Conservation (phyloP, 2,329 filamentous ascomycete species). For the Apiospora kogelbergensis region DNA sequence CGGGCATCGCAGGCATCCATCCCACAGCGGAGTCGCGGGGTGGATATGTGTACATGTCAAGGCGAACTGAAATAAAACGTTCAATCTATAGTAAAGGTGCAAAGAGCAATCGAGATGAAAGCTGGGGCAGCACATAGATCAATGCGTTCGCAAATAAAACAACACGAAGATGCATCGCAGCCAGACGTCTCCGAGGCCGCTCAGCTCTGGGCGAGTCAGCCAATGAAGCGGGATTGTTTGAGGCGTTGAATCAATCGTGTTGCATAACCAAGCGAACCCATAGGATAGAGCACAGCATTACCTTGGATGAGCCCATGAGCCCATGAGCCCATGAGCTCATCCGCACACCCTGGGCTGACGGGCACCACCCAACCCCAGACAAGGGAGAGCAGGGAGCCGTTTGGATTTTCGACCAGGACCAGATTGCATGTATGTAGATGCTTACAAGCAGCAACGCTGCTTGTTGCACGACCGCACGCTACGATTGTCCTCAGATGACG, state of each 20-base stretch:
- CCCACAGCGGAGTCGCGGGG: neutral
- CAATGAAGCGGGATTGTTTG: neutral
- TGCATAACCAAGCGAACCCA: neutral
- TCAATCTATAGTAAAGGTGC: neutral
- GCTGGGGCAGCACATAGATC: neutral
- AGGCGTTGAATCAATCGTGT: neutral
- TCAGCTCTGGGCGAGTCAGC: neutral
- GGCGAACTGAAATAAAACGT: neutral
- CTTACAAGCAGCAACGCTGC: neutral
- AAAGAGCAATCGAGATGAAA: neutral
- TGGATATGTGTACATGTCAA: neutral
- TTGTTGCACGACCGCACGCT: neutral
- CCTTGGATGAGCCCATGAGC: neutral
- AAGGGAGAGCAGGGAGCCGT: neutral
- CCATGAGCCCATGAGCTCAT: neutral
- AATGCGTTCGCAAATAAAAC: neutral
- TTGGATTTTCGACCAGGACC: neutral
- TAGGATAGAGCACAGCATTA: neutral
- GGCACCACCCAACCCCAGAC: neutral
- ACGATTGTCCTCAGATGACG: neutral
- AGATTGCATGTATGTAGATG: neutral
- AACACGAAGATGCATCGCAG: neutral
- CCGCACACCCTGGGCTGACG: neutral
- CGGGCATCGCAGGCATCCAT: neutral
- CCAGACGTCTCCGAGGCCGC: neutral